Conservation (phyloP, 2,329 filamentous ascomycete genomes). For the Alternaria hordeiaustralica region DNA sequence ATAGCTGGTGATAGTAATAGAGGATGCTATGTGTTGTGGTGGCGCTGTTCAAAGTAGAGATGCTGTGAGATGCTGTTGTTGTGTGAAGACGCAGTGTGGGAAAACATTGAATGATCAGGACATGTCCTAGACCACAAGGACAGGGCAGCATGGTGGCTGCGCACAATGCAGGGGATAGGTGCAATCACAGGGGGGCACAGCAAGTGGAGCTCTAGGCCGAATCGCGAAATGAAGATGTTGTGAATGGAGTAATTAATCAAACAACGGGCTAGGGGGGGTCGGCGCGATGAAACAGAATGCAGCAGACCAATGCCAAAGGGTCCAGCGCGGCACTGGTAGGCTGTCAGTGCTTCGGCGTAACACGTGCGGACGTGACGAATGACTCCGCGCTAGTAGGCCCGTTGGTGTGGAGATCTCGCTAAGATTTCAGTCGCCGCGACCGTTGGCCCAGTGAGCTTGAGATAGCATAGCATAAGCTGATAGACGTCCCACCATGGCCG, state of each 20-base stretch:
- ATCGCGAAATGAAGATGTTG: conserved; percentile 22
- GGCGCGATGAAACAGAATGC: conserved; percentile 18
- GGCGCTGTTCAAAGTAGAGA: conserved; percentile 3
- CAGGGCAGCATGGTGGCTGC: conserved; percentile 12
- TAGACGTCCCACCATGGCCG: conserved; percentile 16
- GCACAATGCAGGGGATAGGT: conserved; percentile 27
- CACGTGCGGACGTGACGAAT: conserved; percentile 19
- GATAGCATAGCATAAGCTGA: neutral
- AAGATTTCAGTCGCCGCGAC: conserved; percentile 7
- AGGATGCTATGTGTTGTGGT: neutral
- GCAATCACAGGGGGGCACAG: conserved; percentile 24
- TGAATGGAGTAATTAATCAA: conserved; percentile 16
- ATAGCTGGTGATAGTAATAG: conserved; percentile 12
- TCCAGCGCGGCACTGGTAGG: conserved; percentile 1
- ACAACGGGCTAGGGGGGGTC: conserved; percentile 1
- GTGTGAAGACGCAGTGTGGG: conserved; percentile 10
- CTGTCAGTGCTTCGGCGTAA: conserved; percentile 1
- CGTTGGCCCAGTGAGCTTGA: conserved; percentile 11
- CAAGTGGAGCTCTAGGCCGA: conserved; percentile 13
- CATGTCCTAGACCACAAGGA: conserved; percentile 21
- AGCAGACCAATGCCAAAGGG: conserved; percentile 4
- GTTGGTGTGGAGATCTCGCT: conserved; percentile 13
- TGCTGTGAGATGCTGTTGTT: conserved; percentile 16
- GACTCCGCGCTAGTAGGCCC: conserved; percentile 8
- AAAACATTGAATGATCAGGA: conserved; percentile 19